Evolutionary conservation across 306 rosid genomes (phyloP), one percentile per base, ranked within the genome.

Genomic region (Cajanus cajan): DNA sequence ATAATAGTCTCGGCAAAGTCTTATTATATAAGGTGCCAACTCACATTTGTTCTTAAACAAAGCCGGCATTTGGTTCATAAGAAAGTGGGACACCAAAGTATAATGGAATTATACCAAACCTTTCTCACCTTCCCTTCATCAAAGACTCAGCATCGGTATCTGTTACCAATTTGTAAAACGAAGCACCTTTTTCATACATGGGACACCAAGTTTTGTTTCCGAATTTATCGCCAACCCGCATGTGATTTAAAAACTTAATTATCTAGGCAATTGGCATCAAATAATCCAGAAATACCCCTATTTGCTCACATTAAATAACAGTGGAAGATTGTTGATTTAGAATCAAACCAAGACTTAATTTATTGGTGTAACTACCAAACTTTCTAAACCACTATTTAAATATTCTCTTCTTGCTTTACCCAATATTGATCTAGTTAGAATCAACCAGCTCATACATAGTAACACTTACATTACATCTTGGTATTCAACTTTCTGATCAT

Each of bases 11-110:
- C 45, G 34, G 57, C 14, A 67, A 51, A 50, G 78, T 73, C 68
- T 63, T 67, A 67, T 79, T 73, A 61, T 68, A 65, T 50, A 65
- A 51, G 71, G 68, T 72, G 87, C 86, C 86, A 80, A 75, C 88
- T 80, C 87, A 85, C 68, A 78, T 76, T 71, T 80, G 72, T 81
- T 76, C 82, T 74, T 71, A 19, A 73, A 47, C 52, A 66, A 67
- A 74, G 86, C 75, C 45, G 45, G 71, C 50, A 66, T 77, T 61
- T 61, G 44, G 36, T 66, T 78, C 25, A 10, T 69, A 61, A 31
- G 48, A 74, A 77, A 66, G 59, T 74, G 81, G 77, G 65, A 31
- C 81, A 71, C 40, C 41, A 75, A 74, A 70, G 64, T 83, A 69
- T 40, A 79, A 78, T 78, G 81, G 69, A 64, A 37, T 70, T 72